Evolutionary conservation across 371 early-diverging fungal species (phyloP), one percentile per base, ranked within the genome.

Genomic region (Apophysomyces ossiformis): DNA sequence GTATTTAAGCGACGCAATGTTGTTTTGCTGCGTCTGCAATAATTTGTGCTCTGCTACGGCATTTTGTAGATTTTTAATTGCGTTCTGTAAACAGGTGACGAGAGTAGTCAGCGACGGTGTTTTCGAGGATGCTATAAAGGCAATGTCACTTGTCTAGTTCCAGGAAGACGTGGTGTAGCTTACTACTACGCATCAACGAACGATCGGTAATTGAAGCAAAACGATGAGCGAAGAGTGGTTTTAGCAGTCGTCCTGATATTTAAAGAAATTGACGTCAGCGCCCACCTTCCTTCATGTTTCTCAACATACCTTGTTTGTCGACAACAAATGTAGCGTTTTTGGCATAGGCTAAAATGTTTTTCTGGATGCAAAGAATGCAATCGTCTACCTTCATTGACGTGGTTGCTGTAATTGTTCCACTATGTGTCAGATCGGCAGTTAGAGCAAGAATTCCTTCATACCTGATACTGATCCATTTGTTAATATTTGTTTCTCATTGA

Each of bases 321-420:
- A 50, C 54, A 50, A 26, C 54, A 21, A 50, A 60, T 58, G 65
- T 87, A 74, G 67, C 82, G 69, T 58, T 44, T 7, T 45, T 46
- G 21, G 72, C 72, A 62, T 87, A 87, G 0, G 83, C 79, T 58
- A 87, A 56, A 18, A 87, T 63, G 59, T 82, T 66, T 15, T 69
- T 72, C 36, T 41, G 59, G 59, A 72, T 66, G 16, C 63, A 43
- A n/a, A 18, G 56, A 62, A 72, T 62, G 41, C 60, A 50, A 26
- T 66, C 58, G 7, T 72, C 69, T 0, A 63, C 69, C 46, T 63
- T 63, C 7, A 57, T 39, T 18, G 37, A 54, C 7, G 69, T 35
- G 2, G 50, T 39, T 21, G 62, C 56, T 11, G 50, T 82, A 37
- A 60, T 74, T 7, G 9, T 79, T 37, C 38, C 69, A 67, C 39